phyloP scores from a whole-genome alignment of 106 monocot genomes.

The Allium fistulosum region DNA sequence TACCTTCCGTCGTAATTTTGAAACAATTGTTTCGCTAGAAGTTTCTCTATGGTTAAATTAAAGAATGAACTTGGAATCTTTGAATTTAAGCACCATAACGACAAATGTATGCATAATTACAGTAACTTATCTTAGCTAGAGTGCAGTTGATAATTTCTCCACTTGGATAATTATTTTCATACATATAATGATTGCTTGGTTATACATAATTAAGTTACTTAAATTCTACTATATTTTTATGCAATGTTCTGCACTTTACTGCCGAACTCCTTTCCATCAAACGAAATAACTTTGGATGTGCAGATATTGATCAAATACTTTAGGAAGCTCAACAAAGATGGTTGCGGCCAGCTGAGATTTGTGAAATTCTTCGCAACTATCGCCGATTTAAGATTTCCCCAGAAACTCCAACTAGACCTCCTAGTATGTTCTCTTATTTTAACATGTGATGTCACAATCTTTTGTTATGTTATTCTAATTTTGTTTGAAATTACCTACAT shows the following conservation, averaged over 20 bases:
- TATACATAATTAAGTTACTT: background rate
- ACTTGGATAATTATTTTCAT: background rate
- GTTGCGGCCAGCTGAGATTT: constrained; percentile 92
- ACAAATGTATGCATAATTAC: too few relatives aligned
- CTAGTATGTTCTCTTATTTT: constrained; percentile 37
- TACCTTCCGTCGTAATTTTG: too few relatives aligned
- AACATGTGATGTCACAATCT: background rate
- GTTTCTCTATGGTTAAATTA: too few relatives aligned
- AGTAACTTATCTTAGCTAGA: background rate
- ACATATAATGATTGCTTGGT: background rate
- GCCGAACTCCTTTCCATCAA: background rate
- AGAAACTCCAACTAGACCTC: constrained; percentile 80
- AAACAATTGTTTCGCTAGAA: too few relatives aligned
- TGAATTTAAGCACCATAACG: too few relatives aligned
- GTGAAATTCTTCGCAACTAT: constrained; percentile 88
- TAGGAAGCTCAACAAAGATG: constrained; percentile 81
- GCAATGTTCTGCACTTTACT: background rate
- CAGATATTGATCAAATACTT: constrained; percentile 86
- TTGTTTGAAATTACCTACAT: constrained; percentile 1
- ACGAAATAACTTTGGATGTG: background rate
- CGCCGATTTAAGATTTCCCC: constrained; percentile 64
- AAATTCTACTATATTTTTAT: background rate
- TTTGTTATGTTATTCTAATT: background rate
- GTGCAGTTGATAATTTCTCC: background rate
- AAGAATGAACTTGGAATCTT: too few relatives aligned